Conservation (phyloP, 2,329 filamentous ascomycete species). For the Magnaporthiopsis incrustans region DNA sequence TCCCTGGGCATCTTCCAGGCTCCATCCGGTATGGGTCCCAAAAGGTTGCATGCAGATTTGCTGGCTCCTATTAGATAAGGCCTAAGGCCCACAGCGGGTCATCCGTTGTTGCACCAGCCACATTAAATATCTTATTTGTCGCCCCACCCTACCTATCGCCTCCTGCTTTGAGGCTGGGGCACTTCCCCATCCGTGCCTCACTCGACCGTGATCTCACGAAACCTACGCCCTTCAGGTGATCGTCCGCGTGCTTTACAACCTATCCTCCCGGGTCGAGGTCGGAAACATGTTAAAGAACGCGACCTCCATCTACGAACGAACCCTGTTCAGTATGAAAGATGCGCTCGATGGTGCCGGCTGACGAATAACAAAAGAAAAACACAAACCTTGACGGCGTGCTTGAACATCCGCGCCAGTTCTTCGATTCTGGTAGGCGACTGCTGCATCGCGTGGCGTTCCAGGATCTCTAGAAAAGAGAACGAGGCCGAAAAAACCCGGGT, state of each 20-base stretch:
- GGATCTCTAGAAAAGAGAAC: conserved; percentile 42
- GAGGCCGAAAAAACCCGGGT: background rate
- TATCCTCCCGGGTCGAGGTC: background rate
- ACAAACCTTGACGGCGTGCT: conserved; percentile 73
- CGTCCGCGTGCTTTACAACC: background rate
- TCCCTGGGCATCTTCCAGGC: background rate
- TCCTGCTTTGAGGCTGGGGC: background rate
- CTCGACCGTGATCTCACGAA: background rate
- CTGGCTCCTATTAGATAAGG: background rate
- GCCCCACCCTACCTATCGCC: too few species aligned
- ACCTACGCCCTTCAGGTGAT: background rate
- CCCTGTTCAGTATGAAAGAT: conserved; percentile 14
- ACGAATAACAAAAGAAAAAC: background rate
- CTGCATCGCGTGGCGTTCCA: conserved; percentile 66
- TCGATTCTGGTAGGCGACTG: conserved; percentile 72
- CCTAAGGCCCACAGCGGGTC: background rate
- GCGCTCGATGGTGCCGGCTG: background rate
- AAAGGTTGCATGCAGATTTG: background rate
- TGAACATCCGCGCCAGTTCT: conserved; percentile 75
- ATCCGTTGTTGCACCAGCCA: background rate
- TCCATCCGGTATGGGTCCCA: background rate
- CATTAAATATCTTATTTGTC: background rate
- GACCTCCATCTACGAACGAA: conserved; percentile 53
- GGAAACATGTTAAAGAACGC: conserved; percentile 63
- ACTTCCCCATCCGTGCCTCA: background rate